These are phyloP conservation scores for Lablab purpureus DNA, from an alignment of 306 rosid species.

Conservation along the genomic window DNA sequence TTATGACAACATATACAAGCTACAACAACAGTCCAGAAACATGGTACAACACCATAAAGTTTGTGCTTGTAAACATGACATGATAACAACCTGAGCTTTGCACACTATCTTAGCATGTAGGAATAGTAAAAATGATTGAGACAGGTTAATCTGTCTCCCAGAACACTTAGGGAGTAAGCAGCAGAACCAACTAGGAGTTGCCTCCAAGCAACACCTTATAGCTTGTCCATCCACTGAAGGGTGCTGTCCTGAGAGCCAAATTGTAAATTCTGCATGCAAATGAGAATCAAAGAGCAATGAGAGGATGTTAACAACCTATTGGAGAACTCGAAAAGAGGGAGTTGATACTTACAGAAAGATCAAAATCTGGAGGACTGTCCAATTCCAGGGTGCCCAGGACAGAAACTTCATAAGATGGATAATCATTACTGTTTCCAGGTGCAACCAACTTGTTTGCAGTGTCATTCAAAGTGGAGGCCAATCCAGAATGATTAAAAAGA, in stretches of 20 bases:
- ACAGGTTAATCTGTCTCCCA: neutral
- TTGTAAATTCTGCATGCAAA: conserved; percentile 62
- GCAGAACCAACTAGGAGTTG: conserved; percentile 29
- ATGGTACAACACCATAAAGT: conserved; percentile 4
- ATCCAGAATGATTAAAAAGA: conserved; percentile 35
- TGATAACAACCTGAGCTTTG: conserved; percentile 24
- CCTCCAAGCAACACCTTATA: conserved; percentile 31
- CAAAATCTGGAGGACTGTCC: conserved; percentile 76
- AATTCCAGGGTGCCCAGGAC: conserved; percentile 63
- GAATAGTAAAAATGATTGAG: neutral
- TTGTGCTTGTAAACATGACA: conserved; percentile 3
- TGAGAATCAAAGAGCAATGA: neutral
- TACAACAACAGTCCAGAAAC: conserved; percentile 22
- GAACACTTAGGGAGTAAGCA: conserved; percentile 38
- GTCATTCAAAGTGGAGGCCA: conserved; percentile 37
- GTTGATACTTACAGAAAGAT: conserved; percentile 63
- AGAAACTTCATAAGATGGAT: conserved; percentile 52
- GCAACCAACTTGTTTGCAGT: conserved; percentile 22
- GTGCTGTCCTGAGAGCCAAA: conserved; percentile 70
- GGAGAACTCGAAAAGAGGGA: conserved; percentile 20
- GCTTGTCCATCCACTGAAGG: conserved; percentile 60
- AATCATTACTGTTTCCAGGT: conserved; percentile 38
- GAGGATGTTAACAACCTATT: conserved; percentile 4
- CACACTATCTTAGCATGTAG: conserved; percentile 5
- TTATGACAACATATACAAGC: neutral